Percentiles rank a stretch among this genome's conserved stretches.
Conservation (phyloP, 2,329 filamentous ascomycete species). For the Onygenales sp. region DNA sequence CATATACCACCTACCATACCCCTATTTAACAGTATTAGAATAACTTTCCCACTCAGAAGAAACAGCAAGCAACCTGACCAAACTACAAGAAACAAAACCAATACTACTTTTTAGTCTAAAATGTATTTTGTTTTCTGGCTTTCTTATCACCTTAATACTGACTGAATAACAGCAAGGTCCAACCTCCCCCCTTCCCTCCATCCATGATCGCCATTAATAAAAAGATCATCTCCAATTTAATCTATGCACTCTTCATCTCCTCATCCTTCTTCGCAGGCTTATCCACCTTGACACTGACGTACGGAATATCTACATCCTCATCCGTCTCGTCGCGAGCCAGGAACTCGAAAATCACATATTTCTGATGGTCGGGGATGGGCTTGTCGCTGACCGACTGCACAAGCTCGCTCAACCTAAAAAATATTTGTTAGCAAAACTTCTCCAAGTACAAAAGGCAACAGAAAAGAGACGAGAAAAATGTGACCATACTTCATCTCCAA, state of each 20-base stretch:
- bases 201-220: not conserved
- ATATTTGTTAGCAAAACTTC: slow-evolving; percentile 18
- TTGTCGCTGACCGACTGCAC: slow-evolving; percentile 88
- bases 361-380: slow-evolving; percentile 79
- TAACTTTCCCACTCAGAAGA: not conserved
- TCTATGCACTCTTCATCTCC: not conserved
- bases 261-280: slow-evolving; percentile 4
- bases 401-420: slow-evolving; percentile 69
- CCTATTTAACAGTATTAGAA: not conserved
- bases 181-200: not conserved
- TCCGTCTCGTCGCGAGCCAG: slow-evolving; percentile 80
- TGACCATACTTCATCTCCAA: slow-evolving; percentile 56
- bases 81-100: not conserved
- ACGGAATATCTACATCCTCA: slow-evolving; percentile 94
- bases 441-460: not conserved
- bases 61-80: not conserved
- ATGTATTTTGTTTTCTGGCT: too few relatives aligned
- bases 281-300: slow-evolving; percentile 76
- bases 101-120: too few relatives aligned
- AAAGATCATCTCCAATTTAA: not conserved
- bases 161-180: not conserved
- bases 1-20: not conserved
- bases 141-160: too few relatives aligned
- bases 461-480: not conserved
- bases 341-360: slow-evolving; percentile 93